These are phyloP conservation scores for Stephania japonica DNA, from an alignment of 164 flowering plant species.

Conservation along the genomic window DNA sequence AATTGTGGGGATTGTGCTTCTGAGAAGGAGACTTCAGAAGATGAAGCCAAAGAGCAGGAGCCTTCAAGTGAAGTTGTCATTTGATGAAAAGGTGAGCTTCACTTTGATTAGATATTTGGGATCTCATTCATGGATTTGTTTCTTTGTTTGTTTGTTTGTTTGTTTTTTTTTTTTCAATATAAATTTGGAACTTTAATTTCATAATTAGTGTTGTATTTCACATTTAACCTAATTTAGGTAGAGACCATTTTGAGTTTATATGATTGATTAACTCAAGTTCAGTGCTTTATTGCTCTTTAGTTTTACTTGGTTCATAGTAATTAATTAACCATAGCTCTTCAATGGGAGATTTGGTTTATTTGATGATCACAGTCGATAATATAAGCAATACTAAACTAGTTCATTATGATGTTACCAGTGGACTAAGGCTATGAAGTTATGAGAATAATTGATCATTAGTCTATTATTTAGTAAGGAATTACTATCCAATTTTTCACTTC, in stretches of 20 bases:
- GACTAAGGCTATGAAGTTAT: background rate
- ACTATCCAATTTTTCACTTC: no score
- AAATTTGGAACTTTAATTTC: no score
- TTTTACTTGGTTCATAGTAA: background rate
- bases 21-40: slow-evolving; percentile 58
- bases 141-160: background rate
- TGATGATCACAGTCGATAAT: background rate
- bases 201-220: background rate
- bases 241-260: background rate
- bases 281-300: background rate
- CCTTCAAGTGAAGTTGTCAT: slow-evolving; percentile 58
- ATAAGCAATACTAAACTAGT: background rate
- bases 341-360: background rate
- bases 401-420: background rate
- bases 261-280: background rate
- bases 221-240: background rate
- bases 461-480: no score
- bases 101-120: background rate
- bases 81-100: slow-evolving; percentile 71
- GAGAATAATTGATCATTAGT: no score
- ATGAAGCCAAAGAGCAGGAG: slow-evolving; percentile 60
- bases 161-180: background rate
- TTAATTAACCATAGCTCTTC: background rate
- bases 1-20: slow-evolving; percentile 58
- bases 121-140: background rate